phyloP scores from a whole-genome alignment of 2,329 filamentous ascomycete species.

The Venturia effusa region DNA sequence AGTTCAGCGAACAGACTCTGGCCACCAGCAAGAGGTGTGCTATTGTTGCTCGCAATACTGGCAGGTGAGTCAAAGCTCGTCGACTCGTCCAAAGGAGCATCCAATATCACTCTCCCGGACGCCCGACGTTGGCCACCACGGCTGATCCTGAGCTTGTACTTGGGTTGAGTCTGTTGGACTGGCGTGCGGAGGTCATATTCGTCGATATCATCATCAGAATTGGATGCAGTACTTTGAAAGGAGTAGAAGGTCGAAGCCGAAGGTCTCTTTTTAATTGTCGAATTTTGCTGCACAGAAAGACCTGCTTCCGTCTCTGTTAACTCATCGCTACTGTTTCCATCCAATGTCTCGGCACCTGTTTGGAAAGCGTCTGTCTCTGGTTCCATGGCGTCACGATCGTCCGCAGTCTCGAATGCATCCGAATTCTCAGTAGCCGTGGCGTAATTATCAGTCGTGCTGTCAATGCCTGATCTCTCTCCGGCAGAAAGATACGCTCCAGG shows the following conservation, averaged over 20 bases:
- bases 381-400: constrained; percentile 62
- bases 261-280: constrained; percentile 9
- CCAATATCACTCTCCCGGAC: constrained; percentile 10
- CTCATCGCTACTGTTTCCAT: constrained; percentile 63
- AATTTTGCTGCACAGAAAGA: neutral
- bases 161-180: constrained; percentile 50
- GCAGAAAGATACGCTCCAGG: constrained; percentile 20
- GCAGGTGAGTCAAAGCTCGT: constrained; percentile 46
- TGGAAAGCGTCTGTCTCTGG: constrained; percentile 95
- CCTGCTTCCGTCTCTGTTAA: constrained; percentile 72
- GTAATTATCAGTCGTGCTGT: constrained; percentile 55
- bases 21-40: constrained; percentile 16
- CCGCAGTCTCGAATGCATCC: constrained; percentile 60
- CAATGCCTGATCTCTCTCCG: constrained; percentile 19
- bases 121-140: constrained; percentile 44
- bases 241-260: constrained; percentile 45
- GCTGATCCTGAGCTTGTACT: constrained; percentile 61
- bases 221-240: constrained; percentile 80
- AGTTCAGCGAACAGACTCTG: constrained; percentile 50
- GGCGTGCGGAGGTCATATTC: constrained; percentile 50
- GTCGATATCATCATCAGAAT: constrained; percentile 65
- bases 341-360: constrained; percentile 68
- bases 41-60: constrained; percentile 37
- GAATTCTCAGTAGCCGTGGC: constrained; percentile 68
- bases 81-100: constrained; percentile 37